These are phyloP conservation scores for Colletotrichum nymphaeae DNA, from an alignment of 2,329 filamentous ascomycete genomes.

Conservation along the genomic window DNA sequence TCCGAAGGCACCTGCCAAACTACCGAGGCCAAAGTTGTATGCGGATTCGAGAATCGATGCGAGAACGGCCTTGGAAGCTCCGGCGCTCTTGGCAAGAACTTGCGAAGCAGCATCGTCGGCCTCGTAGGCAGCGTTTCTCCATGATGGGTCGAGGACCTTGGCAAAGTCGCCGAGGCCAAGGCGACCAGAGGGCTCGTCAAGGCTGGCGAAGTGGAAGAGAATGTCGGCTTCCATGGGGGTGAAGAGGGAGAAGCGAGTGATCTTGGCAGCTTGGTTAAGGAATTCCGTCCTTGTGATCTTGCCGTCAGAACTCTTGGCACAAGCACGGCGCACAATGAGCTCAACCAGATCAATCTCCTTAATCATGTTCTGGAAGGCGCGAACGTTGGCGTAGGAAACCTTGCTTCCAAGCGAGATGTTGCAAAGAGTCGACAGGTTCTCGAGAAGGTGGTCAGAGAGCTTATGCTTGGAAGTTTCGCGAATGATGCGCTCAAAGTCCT, in stretches of 20 bases:
- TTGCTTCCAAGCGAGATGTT: conserved; percentile 93
- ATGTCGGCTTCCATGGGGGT: conserved; percentile 99
- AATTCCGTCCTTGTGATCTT: conserved; percentile 96
- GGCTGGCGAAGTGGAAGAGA: conserved; percentile 95
- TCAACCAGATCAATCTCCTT: conserved; percentile 98
- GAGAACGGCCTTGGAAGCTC: conserved; percentile 61
- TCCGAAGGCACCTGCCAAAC: conserved; percentile 93
- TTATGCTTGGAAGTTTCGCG: conserved; percentile 93
- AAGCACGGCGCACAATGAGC: conserved; percentile 89
- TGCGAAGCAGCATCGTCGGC: conserved; percentile 56
- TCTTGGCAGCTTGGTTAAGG: conserved; percentile 89
- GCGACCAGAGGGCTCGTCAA: conserved; percentile 89
- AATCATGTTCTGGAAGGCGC: conserved; percentile 98
- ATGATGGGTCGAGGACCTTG: conserved; percentile 94
- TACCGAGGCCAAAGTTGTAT: conserved; percentile 92
- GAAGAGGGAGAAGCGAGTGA: conserved; percentile 94
- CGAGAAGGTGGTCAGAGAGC: conserved; percentile 93
- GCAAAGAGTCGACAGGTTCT: conserved; percentile 91
- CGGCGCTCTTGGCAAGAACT: conserved; percentile 58
- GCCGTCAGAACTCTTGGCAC: conserved; percentile 84
- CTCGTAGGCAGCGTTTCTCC: conserved; percentile 74
- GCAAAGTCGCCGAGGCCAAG: conserved; percentile 87
- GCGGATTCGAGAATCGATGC: conserved; percentile 77
- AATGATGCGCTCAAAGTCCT: conserved; percentile 97
- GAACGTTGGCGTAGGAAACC: conserved; percentile 97